These are phyloP conservation scores for Harringtonia aguacate DNA, from an alignment of 2,329 filamentous ascomycete species.

Conservation along the genomic window DNA sequence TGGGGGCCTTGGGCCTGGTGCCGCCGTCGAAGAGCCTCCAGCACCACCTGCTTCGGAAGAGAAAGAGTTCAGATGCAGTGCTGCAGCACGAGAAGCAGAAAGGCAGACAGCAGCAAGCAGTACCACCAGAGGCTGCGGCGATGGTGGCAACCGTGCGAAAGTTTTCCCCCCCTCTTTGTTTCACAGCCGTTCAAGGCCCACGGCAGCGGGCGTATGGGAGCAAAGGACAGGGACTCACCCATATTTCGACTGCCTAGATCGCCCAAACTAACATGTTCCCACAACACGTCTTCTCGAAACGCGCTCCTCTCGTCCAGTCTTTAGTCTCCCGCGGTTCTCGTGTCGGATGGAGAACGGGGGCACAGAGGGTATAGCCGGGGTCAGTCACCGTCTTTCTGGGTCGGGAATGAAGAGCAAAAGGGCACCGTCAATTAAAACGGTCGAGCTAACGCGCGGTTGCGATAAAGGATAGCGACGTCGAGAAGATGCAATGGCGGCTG, in stretches of 20 bases:
- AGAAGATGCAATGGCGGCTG: constrained; percentile 1
- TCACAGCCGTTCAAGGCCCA: constrained; percentile 9
- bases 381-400: no score
- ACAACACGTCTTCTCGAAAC: neutral
- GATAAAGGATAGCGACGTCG: neutral
- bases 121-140: neutral
- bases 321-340: no score
- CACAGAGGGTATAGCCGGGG: no score
- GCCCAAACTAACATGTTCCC: constrained; percentile 8
- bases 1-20: no score
- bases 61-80: no score
- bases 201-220: constrained; percentile 5
- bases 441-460: neutral
- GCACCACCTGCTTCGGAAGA: no score
- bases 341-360: no score
- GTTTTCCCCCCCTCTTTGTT: neutral
- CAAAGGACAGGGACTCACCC: constrained; percentile 6
- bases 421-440: neutral
- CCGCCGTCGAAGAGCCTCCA: no score
- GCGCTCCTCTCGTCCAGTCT: neutral
- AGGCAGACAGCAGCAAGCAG: no score
- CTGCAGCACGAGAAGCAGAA: no score
- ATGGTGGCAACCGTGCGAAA: neutral
- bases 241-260: constrained; percentile 9
- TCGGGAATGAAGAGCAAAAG: neutral